Conservation (phyloP, 2,329 filamentous ascomycete species). For the Microcyclosporella mali region DNA sequence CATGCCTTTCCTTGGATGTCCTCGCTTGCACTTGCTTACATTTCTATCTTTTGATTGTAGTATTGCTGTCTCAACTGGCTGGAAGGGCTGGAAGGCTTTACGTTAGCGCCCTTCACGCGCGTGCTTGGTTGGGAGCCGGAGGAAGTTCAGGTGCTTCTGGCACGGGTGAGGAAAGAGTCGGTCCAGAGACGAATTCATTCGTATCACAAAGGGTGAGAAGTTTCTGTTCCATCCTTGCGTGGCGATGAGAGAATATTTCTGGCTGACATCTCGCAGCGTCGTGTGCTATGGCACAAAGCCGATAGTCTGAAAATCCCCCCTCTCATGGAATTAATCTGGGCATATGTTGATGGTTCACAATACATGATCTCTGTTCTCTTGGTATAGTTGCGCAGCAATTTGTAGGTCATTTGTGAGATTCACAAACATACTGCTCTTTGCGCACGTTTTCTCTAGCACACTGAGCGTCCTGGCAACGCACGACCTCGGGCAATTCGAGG, state of each 20-base stretch:
- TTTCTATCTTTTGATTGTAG: neutral
- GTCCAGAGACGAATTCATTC: slow-evolving; percentile 16
- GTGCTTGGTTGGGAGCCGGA: slow-evolving; percentile 40
- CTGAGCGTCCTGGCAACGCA: no score
- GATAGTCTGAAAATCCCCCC: no score
- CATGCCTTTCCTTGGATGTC: neutral
- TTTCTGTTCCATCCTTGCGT: neutral
- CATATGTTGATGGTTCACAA: no score
- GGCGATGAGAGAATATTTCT: neutral
- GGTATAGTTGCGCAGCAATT: no score
- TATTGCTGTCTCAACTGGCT: slow-evolving; percentile 24
- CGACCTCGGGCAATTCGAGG: no score
- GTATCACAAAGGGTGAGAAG: slow-evolving; percentile 18
- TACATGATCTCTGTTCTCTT: no score
- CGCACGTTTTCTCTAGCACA: no score
- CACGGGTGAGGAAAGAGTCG: slow-evolving; percentile 37
- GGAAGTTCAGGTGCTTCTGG: slow-evolving; percentile 42
- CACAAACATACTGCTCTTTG: no score
- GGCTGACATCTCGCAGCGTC: slow-evolving; percentile 1
- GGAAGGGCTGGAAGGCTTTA: slow-evolving; percentile 41
- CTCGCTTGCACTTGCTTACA: neutral
- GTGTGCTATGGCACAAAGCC: slow-evolving; percentile 11
- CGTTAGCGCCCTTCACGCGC: slow-evolving; percentile 38
- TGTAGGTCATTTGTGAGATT: no score
- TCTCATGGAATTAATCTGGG: no score